These are phyloP conservation scores for Yamadazyma scolyti DNA, from an alignment of 805 yeast genomes.

Conservation along the genomic window DNA sequence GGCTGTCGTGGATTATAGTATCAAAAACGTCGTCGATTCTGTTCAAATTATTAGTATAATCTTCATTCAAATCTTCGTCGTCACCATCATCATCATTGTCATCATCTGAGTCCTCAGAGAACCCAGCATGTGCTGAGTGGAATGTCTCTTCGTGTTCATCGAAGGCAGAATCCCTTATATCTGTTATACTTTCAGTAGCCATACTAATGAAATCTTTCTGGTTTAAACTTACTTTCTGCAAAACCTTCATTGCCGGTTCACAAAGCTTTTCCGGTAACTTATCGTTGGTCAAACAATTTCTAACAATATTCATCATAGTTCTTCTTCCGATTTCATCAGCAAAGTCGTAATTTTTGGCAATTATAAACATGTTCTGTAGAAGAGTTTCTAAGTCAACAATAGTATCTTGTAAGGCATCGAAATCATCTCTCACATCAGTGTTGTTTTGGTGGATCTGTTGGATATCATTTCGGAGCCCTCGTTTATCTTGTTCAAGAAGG, in stretches of 20 bases:
- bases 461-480: no score
- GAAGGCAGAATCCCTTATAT: conserved; percentile 65
- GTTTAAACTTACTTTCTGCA: conserved; percentile 66
- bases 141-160: conserved; percentile 48
- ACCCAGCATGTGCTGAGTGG: conserved; percentile 42
- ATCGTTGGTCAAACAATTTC: conserved; percentile 54
- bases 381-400: conserved; percentile 65
- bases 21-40: conserved; percentile 14
- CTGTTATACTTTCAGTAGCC: conserved; percentile 82
- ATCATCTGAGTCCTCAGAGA: conserved; percentile 17
- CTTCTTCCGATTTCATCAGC: conserved; percentile 90
- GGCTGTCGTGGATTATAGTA: no score
- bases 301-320: conserved; percentile 51
- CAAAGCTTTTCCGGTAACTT: conserved; percentile 52
- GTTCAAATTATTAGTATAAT: conserved; percentile 12
- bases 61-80: conserved; percentile 17
- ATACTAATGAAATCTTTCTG: conserved; percentile 83
- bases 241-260: conserved; percentile 57
- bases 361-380: conserved; percentile 64
- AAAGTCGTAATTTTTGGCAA: conserved; percentile 73
- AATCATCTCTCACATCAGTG: neutral
- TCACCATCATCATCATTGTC: conserved; percentile 17
- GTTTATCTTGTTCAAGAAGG: conserved; percentile 1
- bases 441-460: no score
- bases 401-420: conserved; percentile 33